phyloP scores from a whole-genome alignment of 2,329 filamentous ascomycete species.

The Colletotrichum abscissum region DNA sequence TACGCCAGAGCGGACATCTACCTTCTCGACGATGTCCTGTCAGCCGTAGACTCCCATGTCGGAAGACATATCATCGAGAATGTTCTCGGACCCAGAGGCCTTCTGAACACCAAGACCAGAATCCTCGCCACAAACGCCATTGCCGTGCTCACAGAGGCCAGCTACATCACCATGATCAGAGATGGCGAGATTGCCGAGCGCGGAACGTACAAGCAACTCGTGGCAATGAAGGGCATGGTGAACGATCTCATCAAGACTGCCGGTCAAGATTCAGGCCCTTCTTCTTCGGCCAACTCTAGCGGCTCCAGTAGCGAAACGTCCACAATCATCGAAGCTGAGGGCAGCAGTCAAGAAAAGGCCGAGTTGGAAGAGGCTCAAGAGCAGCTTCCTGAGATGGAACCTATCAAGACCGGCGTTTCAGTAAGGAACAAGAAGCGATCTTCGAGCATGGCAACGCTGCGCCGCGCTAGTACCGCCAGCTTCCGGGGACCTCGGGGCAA shows the following conservation, averaged over 20 bases:
- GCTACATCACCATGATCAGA: constrained; percentile 87
- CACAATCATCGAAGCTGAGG: constrained; percentile 65
- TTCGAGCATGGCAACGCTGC: constrained; percentile 82
- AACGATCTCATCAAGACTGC: constrained; percentile 84
- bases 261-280: constrained; percentile 56
- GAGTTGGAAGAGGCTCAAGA: constrained; percentile 85
- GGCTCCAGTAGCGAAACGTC: constrained; percentile 66
- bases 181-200: constrained; percentile 87
- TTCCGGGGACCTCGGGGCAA: constrained; percentile 90
- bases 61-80: constrained; percentile 95
- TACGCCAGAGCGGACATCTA: constrained; percentile 98
- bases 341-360: constrained; percentile 65
- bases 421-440: constrained; percentile 65
- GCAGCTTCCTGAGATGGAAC: constrained; percentile 77
- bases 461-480: constrained; percentile 90
- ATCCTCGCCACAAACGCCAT: constrained; percentile 97
- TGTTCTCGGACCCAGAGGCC: constrained; percentile 85
- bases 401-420: constrained; percentile 71
- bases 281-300: constrained; percentile 58
- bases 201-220: constrained; percentile 89
- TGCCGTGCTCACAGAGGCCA: constrained; percentile 86
- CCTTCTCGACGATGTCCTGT: constrained; percentile 91
- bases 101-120: constrained; percentile 87
- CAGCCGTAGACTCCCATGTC: constrained; percentile 98
- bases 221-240: constrained; percentile 94